These are phyloP conservation scores for Stenocarpella maydis DNA, from an alignment of 2,329 filamentous ascomycete species.

Conservation along the genomic window DNA sequence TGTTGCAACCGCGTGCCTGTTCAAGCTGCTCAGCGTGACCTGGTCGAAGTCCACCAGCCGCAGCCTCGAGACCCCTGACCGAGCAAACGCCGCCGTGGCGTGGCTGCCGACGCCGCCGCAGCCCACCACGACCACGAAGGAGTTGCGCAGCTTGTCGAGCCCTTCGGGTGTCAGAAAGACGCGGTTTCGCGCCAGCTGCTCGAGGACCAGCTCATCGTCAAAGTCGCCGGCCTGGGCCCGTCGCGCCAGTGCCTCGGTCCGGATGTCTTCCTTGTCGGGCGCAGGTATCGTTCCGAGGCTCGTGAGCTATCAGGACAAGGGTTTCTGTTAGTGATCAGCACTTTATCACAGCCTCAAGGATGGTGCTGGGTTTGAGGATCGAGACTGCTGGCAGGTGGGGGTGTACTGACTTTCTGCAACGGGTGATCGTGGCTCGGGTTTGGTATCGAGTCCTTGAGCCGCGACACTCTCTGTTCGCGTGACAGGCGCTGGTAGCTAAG, in stretches of 20 bases:
- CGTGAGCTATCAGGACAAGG: constrained; percentile 58
- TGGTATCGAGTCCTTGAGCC: constrained; percentile 69
- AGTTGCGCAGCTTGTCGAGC: constrained; percentile 77
- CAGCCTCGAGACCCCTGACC: constrained; percentile 88
- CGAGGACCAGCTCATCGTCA: constrained; percentile 84
- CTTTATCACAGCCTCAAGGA: constrained; percentile 11
- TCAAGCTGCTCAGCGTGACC: constrained; percentile 92
- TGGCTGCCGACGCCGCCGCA: constrained; percentile 96
- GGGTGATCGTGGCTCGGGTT: constrained; percentile 45
- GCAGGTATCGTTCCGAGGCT: constrained; percentile 61
- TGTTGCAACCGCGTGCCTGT: constrained; percentile 94
- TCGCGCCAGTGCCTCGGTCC: constrained; percentile 65
- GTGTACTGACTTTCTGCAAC: constrained; percentile 47
- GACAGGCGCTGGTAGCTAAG: constrained; percentile 69
- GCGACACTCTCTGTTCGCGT: constrained; percentile 60
- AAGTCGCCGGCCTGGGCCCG: constrained; percentile 71
- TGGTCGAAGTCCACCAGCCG: constrained; percentile 97
- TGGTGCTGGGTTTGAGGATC: neutral
- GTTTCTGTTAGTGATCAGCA: constrained; percentile 35
- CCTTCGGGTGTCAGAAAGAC: constrained; percentile 89
- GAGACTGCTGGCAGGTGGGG: neutral
- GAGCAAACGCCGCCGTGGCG: constrained; percentile 82
- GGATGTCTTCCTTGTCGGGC: constrained; percentile 67
- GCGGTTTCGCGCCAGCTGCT: constrained; percentile 91
- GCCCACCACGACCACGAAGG: constrained; percentile 90